These are phyloP conservation scores for Anthostomella pinea DNA, from an alignment of 2,329 filamentous ascomycete species.

Conservation along the genomic window DNA sequence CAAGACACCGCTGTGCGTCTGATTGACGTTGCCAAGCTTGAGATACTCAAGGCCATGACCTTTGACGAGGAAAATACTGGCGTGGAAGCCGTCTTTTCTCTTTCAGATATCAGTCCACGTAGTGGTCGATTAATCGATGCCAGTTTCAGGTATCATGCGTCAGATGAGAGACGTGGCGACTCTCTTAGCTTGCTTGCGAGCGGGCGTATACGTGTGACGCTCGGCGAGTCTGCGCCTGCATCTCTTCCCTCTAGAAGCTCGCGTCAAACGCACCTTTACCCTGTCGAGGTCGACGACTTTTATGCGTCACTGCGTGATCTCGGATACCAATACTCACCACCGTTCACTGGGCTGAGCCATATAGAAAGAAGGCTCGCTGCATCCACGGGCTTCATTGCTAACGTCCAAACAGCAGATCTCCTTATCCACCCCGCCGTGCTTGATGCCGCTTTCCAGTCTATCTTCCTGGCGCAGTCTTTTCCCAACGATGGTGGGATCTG, in stretches of 20 bases:
- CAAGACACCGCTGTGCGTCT: too few species aligned
- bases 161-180: not conserved
- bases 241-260: conserved; percentile 5
- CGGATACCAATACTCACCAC: conserved; percentile 15
- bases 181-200: conserved; percentile 1
- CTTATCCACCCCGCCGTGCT: conserved; percentile 21
- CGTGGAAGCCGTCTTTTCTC: too few species aligned
- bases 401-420: conserved; percentile 3
- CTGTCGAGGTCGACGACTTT: conserved; percentile 7
- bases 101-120: too few species aligned
- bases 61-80: too few species aligned
- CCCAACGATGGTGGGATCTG: conserved; percentile 10
- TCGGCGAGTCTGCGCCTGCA: conserved; percentile 3
- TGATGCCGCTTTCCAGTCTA: conserved; percentile 23
- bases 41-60: too few species aligned
- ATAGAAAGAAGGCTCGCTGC: conserved; percentile 13
- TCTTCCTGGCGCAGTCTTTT: conserved; percentile 9
- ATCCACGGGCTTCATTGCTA: conserved; percentile 8
- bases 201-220: conserved; percentile 1
- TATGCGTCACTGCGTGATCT: conserved; percentile 11
- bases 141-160: conserved; percentile 5
- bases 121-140: too few species aligned
- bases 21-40: too few species aligned
- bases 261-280: conserved; percentile 2
- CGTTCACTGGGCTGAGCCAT: conserved; percentile 12